Percentiles rank a stretch among this genome's conserved stretches.
phyloP scores from a whole-genome alignment of 345 rosid species.

The Corymbia maculata region DNA sequence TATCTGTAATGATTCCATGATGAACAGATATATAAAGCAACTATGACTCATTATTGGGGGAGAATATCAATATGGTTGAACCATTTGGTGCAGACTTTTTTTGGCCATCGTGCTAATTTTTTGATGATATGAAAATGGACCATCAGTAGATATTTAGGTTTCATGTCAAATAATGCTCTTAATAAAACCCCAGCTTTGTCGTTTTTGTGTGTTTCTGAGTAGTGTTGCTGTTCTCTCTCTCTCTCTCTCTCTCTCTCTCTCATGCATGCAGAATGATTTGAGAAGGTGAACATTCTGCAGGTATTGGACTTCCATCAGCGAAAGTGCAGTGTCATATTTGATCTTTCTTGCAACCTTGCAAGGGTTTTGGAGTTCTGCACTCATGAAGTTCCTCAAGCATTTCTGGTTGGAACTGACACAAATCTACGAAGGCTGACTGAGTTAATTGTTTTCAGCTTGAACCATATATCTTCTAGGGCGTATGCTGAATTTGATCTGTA shows the following conservation, averaged over 20 bases:
- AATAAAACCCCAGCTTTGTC: neutral
- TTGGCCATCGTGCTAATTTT: neutral
- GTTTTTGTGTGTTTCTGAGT: neutral
- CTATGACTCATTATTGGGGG: neutral
- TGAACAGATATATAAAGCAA: neutral
- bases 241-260: neutral
- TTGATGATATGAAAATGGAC: neutral
- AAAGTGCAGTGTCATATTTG: conserved; percentile 84
- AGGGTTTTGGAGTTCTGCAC: conserved; percentile 92
- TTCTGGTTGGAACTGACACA: conserved; percentile 70
- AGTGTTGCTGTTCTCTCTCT: neutral
- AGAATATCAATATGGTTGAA: neutral
- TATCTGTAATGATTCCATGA: neutral
- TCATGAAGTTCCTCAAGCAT: conserved; percentile 71
- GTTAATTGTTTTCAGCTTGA: conserved; percentile 72
- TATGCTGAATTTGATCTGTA: conserved; percentile 90
- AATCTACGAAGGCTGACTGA: conserved; percentile 92
- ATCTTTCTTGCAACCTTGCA: conserved; percentile 89
- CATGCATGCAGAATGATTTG: neutral
- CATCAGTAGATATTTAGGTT: neutral
- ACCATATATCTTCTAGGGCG: conserved; percentile 67
- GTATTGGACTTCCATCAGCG: conserved; percentile 79
- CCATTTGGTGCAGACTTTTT: neutral
- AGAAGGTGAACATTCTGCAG: conserved; percentile 20
- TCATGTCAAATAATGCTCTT: neutral